Percentiles rank a stretch among this genome's conserved stretches.
phyloP scores from a whole-genome alignment of 2,329 filamentous ascomycete species.

The Microdochium trichocladiopsis region DNA sequence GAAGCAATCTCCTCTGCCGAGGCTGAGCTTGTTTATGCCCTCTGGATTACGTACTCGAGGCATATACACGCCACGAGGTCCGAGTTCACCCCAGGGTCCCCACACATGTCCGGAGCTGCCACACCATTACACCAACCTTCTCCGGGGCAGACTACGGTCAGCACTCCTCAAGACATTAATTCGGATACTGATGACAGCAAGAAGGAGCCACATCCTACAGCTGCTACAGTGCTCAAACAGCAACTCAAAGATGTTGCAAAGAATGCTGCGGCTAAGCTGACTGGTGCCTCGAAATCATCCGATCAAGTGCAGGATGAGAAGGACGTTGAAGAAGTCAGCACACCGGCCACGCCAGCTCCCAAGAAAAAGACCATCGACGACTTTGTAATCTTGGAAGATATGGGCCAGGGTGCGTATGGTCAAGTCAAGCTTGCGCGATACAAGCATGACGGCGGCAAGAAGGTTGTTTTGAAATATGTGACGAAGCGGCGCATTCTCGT shows the following conservation, averaged over 20 bases:
- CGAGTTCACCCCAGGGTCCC: conserved; percentile 53
- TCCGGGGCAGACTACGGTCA: conserved; percentile 61
- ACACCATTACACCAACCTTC: conserved; percentile 75
- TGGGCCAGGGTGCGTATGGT: conserved; percentile 96
- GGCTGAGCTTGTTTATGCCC: conserved; percentile 81
- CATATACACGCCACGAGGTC: conserved; percentile 74
- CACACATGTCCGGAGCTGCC: conserved; percentile 53
- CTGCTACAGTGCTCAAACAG: conserved; percentile 42
- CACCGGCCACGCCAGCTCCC: conserved; percentile 26
- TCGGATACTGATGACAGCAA: conserved; percentile 45
- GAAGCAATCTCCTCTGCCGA: conserved; percentile 41
- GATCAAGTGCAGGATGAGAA: conserved; percentile 4
- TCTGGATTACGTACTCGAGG: conserved; percentile 96
- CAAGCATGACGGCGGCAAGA: conserved; percentile 67
- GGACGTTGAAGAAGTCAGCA: conserved; percentile 18
- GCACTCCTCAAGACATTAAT: conserved; percentile 48
- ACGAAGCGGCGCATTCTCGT: conserved; percentile 95
- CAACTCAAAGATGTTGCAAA: conserved; percentile 51
- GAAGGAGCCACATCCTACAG: conserved; percentile 26
- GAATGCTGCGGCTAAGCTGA: conserved; percentile 46
- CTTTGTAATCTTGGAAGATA: conserved; percentile 90
- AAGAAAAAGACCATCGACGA: conserved; percentile 82
- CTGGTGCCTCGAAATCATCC: conserved; percentile 22
- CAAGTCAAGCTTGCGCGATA: conserved; percentile 93
- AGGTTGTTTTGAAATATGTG: conserved; percentile 94